Evolutionary conservation across 805 yeast species (phyloP).

Genomic region (Metschnikowia kunwiensis): DNA sequence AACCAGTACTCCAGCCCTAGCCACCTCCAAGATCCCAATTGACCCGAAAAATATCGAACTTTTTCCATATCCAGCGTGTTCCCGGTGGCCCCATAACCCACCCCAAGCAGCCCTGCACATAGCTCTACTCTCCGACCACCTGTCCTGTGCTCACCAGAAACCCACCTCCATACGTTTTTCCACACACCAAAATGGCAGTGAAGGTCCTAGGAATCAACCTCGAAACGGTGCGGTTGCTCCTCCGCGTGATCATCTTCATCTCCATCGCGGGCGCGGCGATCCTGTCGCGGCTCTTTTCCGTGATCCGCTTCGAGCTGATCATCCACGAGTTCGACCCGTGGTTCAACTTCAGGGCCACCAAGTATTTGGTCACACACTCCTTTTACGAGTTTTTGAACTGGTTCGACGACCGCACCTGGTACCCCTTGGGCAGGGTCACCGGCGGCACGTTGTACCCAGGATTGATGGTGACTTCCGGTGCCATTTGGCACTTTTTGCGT

Average conservation of each 20-base stretch:
- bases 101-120: no score
- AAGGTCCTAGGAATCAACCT: conserved; percentile 31
- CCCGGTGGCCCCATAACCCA: no score
- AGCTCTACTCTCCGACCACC: no score
- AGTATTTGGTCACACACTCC: conserved; percentile 77
- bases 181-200: conserved; percentile 18
- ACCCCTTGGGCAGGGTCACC: conserved; percentile 97
- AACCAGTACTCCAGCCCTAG: no score
- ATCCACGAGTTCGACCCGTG: conserved; percentile 98
- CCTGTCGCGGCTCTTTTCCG: conserved; percentile 91
- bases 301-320: conserved; percentile 90
- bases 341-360: conserved; percentile 97
- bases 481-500: conserved; percentile 72
- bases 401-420: conserved; percentile 99
- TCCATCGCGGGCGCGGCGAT: conserved; percentile 89
- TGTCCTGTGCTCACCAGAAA: no score
- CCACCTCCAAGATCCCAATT: no score
- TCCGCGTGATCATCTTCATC: conserved; percentile 66
- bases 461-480: conserved; percentile 94
- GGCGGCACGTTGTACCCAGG: conserved; percentile 99
- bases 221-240: conserved; percentile 41
- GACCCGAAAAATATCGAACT: no score
- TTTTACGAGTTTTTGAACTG: conserved; percentile 92
- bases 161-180: no score
- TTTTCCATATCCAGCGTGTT: no score